A percentile compares a stretch with the other conserved stretches of the same genome.
These are phyloP conservation scores for Echeveria elegans DNA, from an alignment of 164 flowering plant species.

Conservation along the genomic window DNA sequence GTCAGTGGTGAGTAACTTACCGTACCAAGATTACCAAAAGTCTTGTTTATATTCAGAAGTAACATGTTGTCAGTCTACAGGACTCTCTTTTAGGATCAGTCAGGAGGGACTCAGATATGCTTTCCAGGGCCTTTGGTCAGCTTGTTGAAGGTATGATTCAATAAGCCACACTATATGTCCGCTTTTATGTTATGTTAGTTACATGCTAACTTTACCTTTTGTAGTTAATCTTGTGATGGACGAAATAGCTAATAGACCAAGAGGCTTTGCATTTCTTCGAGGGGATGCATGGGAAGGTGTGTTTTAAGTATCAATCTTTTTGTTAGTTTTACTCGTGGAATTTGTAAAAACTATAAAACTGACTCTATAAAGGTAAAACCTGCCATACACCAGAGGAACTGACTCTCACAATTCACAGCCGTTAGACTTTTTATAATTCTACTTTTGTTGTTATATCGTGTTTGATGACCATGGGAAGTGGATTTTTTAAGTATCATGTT, in stretches of 20 bases:
- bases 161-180: not conserved
- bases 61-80: constrained; percentile 21
- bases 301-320: not conserved
- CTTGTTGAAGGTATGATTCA: constrained; percentile 56
- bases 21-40: not conserved
- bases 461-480: no score
- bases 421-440: not conserved
- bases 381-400: not conserved
- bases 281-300: constrained; percentile 97
- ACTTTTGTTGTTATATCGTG: no score
- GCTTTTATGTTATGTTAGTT: not conserved
- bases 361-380: not conserved
- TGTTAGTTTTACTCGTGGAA: not conserved
- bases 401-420: no score
- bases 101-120: constrained; percentile 74
- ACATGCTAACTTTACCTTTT: constrained; percentile 6
- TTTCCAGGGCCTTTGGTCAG: constrained; percentile 61
- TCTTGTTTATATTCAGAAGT: not conserved
- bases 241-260: constrained; percentile 79
- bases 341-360: no score
- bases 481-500: no score
- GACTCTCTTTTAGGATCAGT: no score
- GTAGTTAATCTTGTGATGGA: constrained; percentile 91
- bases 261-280: constrained; percentile 94
- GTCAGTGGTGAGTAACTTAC: not conserved